These are phyloP conservation scores for Fraxinus floribunda DNA, from an alignment of 305 asterid species.

Conservation along the genomic window DNA sequence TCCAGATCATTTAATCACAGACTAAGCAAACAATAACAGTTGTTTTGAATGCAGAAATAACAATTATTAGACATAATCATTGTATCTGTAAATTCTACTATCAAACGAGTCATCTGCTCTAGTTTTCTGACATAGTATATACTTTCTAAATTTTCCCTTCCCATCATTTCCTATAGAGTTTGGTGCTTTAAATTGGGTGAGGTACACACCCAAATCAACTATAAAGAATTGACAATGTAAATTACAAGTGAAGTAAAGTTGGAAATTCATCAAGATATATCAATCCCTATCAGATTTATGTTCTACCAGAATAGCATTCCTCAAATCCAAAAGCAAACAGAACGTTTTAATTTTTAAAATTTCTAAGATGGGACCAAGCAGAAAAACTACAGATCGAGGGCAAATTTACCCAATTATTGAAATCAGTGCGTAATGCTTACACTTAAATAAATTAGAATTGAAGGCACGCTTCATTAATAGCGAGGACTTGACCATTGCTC, in stretches of 20 bases:
- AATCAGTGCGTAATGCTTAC: background rate
- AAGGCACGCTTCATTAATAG: constrained; percentile 41
- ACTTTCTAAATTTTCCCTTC: background rate
- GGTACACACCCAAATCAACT: background rate
- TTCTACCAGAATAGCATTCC: too few relatives aligned
- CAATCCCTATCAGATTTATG: too few relatives aligned
- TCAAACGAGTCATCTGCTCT: background rate
- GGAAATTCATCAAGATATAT: background rate
- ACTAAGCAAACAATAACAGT: background rate
- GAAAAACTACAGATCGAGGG: background rate
- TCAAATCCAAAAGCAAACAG: background rate
- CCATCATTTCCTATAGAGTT: background rate
- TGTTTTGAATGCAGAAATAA: background rate
- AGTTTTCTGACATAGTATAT: background rate
- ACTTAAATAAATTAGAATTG: background rate
- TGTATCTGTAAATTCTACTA: background rate
- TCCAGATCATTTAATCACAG: too few relatives aligned
- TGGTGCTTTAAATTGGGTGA: background rate
- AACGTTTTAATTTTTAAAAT: background rate
- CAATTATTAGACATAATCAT: background rate
- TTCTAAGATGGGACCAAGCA: background rate
- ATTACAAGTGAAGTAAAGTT: background rate
- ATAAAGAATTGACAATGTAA: too few relatives aligned
- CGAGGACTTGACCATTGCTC: constrained; percentile 49
- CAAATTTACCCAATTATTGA: background rate